Evolutionary conservation across 2,329 filamentous ascomycete genomes (phyloP), one percentile per base, ranked within the genome.

Genomic region (Pestalotiopsis sp.): DNA sequence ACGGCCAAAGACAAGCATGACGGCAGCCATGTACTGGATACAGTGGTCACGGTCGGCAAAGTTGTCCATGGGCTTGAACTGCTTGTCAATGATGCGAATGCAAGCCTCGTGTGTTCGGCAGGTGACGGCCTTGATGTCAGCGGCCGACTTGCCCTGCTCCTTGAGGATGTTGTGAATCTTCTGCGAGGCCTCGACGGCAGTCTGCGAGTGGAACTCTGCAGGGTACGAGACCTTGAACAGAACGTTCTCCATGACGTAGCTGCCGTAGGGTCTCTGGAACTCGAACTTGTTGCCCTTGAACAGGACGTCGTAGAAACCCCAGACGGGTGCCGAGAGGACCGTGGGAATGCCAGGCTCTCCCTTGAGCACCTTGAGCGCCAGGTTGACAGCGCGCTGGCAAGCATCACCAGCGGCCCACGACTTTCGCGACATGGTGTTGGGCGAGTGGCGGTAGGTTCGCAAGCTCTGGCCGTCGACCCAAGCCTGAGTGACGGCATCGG

Each of bases 51-150:
- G 94, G 85, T 99, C 96, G 78, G 96, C 96, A 79, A 98, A 99
- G 90, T 99, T 99, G 87, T 98, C 95, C 93, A 99, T 97, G 76
- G 95, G 91, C 89, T 98, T 98, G 89, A 97, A 97, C 85, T 99
- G 96, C 89, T 99, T 99, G 89, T 99, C 96, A 78, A 99, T 99
- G 84, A 99, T 99, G 77, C 96, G 94, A 79, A 99, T 90, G 86
- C 96, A 98, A 69, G 96, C 96, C 84, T 99, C 96, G 85, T 99
- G 96, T 9, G 96, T 99, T 76, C 96, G 92, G 90, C 95, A 97
- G 75, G 92, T 94, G 77, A 99, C 90, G 71, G 88, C 88, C 86
- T 97, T 95, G 86, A 99, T 97, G 81, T 99, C 95, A 74, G 92
- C 92, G 68, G 95, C 94, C 66, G 91, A 93, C 88, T 98, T 97